Evolutionary conservation across 768 basidiomycete genomes (phyloP).

Genomic region (Lactarius hengduanensis): DNA sequence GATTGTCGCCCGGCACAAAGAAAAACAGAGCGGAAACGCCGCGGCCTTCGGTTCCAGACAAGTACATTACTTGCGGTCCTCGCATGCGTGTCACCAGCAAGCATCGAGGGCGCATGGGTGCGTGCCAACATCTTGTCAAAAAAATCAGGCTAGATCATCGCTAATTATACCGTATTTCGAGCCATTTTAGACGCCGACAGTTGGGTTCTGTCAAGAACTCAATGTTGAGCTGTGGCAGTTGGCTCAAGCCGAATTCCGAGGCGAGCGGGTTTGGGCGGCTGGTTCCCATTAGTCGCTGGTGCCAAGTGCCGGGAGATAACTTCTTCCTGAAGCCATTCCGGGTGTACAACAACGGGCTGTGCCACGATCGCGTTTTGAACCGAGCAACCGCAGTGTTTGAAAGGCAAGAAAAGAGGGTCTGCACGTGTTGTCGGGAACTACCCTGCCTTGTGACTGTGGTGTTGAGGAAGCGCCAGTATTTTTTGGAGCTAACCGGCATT

Average conservation of each 20-base stretch:
- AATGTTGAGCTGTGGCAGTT: conserved; percentile 4
- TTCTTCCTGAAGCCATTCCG: not conserved
- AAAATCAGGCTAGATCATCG: conserved; percentile 12
- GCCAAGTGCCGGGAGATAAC: conserved; percentile 7
- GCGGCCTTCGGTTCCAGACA: conserved; percentile 1
- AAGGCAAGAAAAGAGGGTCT: conserved; percentile 11
- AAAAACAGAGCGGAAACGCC: conserved; percentile 8
- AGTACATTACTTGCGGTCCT: not conserved
- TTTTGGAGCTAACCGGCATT: conserved; percentile 13
- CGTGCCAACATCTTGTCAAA: not conserved
- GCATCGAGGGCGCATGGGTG: conserved; percentile 4
- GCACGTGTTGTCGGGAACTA: conserved; percentile 17
- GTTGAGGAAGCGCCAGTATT: conserved; percentile 9
- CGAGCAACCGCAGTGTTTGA: conserved; percentile 8
- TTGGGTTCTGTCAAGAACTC: conserved; percentile 16
- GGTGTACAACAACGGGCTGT: conserved; percentile 1
- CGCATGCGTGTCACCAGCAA: conserved; percentile 9
- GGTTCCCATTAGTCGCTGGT: conserved; percentile 19
- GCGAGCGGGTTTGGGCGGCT: conserved; percentile 24
- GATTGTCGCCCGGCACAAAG: conserved; percentile 16
- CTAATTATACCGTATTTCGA: not conserved
- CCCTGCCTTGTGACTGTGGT: conserved; percentile 12
- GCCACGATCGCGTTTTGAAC: conserved; percentile 2
- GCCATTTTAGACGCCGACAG: not conserved
- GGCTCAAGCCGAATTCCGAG: conserved; percentile 19